Conservation (phyloP, 1,284 basidiomycete genomes). For the Ceratobasidium sp. region DNA sequence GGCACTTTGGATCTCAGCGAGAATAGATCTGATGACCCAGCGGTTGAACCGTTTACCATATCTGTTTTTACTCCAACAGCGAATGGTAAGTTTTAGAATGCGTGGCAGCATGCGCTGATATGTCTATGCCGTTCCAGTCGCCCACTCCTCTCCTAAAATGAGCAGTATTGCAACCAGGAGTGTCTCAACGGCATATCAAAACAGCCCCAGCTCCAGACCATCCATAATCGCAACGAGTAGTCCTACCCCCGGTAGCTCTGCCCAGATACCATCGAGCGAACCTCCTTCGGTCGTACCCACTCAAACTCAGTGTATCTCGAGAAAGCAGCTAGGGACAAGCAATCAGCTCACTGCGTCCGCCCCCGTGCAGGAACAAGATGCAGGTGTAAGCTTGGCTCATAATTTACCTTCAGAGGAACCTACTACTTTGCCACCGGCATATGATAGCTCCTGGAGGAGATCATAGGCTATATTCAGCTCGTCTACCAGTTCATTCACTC, state of each 20-base stretch:
- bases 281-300: neutral
- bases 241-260: neutral
- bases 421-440: slow-evolving; percentile 7
- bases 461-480: neutral
- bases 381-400: slow-evolving; percentile 6
- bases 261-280: neutral
- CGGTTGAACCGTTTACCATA: slow-evolving; percentile 13
- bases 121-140: neutral
- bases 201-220: neutral
- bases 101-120: neutral
- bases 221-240: neutral
- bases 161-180: neutral
- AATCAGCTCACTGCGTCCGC: neutral
- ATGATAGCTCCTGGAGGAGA: slow-evolving; percentile 18
- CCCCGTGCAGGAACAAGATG: slow-evolving; percentile 17
- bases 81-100: neutral
- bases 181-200: neutral
- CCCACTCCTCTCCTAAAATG: neutral
- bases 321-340: neutral
- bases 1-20: neutral
- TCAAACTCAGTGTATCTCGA: neutral
- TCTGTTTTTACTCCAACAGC: neutral
- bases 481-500: neutral
- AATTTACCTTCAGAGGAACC: neutral
- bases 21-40: neutral